phyloP scores from a whole-genome alignment of 1,284 basidiomycete species.

The Phylloboletellus chloephorus region DNA sequence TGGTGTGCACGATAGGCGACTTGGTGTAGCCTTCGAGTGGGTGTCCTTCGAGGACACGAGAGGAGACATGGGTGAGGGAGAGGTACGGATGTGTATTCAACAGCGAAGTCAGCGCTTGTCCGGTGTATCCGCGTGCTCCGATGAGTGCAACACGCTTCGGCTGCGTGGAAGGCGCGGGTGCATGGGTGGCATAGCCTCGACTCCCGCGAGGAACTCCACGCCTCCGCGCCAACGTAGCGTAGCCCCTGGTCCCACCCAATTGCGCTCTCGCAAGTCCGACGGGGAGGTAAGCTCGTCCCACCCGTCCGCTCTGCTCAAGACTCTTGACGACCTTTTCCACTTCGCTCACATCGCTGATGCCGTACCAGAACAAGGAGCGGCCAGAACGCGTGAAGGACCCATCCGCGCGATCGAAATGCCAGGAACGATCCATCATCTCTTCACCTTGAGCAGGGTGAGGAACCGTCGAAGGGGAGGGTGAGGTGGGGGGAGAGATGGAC shows the following conservation, averaged over 20 bases:
- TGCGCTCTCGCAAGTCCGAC: constrained; percentile 70
- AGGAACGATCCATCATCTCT: constrained; percentile 78
- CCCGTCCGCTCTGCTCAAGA: constrained; percentile 83
- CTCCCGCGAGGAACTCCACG: constrained; percentile 41
- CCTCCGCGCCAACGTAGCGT: constrained; percentile 67
- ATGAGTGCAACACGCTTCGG: constrained; percentile 91
- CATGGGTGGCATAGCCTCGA: constrained; percentile 61
- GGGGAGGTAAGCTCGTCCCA: constrained; percentile 85
- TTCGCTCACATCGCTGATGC: constrained; percentile 86
- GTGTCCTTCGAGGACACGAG: constrained; percentile 87
- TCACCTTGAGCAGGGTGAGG: constrained; percentile 53
- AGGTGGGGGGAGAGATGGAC: constrained; percentile 43
- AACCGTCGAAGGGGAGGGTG: constrained; percentile 9
- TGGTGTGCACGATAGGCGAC: constrained; percentile 68
- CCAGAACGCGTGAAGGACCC: constrained; percentile 96
- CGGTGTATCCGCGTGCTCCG: constrained; percentile 94
- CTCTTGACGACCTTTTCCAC: constrained; percentile 82
- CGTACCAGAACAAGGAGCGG: constrained; percentile 95
- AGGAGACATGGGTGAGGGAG: constrained; percentile 90
- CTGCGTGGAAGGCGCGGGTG: constrained; percentile 44
- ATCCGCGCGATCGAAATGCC: constrained; percentile 99
- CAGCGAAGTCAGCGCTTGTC: constrained; percentile 84
- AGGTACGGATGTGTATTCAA: constrained; percentile 85
- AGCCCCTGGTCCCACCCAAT: constrained; percentile 44
- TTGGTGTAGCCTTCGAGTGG: constrained; percentile 84